Evolutionary conservation across 352 stramenopile genomes (phyloP).

Genomic region (Pythium rhizo-oryzae): DNA sequence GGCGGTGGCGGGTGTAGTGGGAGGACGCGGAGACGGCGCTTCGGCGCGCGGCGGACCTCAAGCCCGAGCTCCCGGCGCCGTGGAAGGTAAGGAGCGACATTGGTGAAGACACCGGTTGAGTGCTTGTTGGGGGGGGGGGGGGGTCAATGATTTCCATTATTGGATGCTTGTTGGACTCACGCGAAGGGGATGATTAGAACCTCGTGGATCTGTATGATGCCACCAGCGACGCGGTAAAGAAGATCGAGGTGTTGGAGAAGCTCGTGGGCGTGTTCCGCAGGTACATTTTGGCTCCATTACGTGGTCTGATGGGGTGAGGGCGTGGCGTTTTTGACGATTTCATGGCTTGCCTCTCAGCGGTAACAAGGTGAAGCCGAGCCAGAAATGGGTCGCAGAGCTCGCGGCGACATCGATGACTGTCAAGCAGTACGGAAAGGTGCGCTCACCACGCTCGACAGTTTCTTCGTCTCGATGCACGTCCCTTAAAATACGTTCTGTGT

Average conservation of each 20-base stretch:
- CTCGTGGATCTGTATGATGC: slow-evolving; percentile 77
- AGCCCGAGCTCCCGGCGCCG: slow-evolving; percentile 67
- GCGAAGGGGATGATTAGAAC: slow-evolving; percentile 39
- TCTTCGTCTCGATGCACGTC: no score
- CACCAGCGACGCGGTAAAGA: slow-evolving; percentile 52
- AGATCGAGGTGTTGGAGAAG: slow-evolving; percentile 71
- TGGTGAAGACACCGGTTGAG: not conserved
- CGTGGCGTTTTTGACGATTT: not conserved
- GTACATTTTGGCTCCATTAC: slow-evolving; percentile 25
- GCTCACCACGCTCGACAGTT: no score
- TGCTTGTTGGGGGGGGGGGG: not conserved
- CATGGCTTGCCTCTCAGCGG: slow-evolving; percentile 45
- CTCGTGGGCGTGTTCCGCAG: slow-evolving; percentile 70
- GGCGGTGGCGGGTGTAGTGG: slow-evolving; percentile 38
- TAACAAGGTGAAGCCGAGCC: slow-evolving; percentile 75
- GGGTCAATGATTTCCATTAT: no score
- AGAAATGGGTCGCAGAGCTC: slow-evolving; percentile 81
- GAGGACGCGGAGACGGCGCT: slow-evolving; percentile 74
- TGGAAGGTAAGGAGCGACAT: slow-evolving; percentile 64
- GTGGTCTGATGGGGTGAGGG: not conserved
- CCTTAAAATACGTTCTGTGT: not conserved
- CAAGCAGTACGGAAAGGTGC: slow-evolving; percentile 50
- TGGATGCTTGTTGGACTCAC: slow-evolving; percentile 12
- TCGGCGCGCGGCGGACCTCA: slow-evolving; percentile 61
- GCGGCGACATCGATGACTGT: slow-evolving; percentile 53